phyloP scores from a whole-genome alignment of 2,329 filamentous ascomycete genomes.

The Paramyrothecium roridum region DNA sequence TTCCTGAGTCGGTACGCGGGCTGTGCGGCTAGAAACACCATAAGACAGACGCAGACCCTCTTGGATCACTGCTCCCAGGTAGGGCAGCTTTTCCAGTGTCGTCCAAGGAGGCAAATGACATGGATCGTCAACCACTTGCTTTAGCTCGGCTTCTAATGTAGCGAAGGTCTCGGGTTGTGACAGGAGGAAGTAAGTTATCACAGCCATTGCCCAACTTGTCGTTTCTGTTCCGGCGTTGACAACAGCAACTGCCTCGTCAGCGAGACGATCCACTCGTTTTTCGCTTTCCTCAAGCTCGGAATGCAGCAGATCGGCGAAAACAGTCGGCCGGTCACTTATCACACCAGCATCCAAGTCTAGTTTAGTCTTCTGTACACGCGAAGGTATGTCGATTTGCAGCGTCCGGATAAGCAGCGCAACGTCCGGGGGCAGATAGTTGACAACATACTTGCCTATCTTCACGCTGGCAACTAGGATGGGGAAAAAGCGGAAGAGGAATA shows the following conservation, averaged over 20 bases:
- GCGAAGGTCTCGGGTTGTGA: constrained; percentile 21
- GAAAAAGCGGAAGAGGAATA: constrained; percentile 18
- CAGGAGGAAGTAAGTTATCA: constrained; percentile 30
- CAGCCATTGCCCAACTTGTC: constrained; percentile 18
- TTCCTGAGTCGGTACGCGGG: constrained; percentile 23
- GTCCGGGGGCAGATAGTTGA: constrained; percentile 7
- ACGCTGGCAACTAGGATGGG: constrained; percentile 4
- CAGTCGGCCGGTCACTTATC: constrained; percentile 5
- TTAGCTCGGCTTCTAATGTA: constrained; percentile 22
- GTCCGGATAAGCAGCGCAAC: constrained; percentile 8
- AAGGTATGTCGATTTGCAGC: constrained; percentile 9
- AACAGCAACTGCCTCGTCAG: constrained; percentile 29
- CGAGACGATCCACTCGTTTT: constrained; percentile 23
- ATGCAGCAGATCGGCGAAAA: constrained; percentile 17
- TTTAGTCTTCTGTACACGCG: constrained; percentile 6
- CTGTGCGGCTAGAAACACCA: constrained; percentile 23
- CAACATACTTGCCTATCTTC: constrained; percentile 6
- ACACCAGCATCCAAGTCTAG: constrained; percentile 6
- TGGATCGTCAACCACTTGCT: constrained; percentile 17
- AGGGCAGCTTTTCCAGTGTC: constrained; percentile 28
- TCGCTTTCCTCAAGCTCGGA: constrained; percentile 32
- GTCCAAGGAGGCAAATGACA: constrained; percentile 20
- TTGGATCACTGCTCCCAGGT: constrained; percentile 31
- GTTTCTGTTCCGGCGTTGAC: constrained; percentile 33
- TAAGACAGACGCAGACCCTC: constrained; percentile 31